Conservation (phyloP, 208 protist genomes). For the Trypanosoma vivax region DNA sequence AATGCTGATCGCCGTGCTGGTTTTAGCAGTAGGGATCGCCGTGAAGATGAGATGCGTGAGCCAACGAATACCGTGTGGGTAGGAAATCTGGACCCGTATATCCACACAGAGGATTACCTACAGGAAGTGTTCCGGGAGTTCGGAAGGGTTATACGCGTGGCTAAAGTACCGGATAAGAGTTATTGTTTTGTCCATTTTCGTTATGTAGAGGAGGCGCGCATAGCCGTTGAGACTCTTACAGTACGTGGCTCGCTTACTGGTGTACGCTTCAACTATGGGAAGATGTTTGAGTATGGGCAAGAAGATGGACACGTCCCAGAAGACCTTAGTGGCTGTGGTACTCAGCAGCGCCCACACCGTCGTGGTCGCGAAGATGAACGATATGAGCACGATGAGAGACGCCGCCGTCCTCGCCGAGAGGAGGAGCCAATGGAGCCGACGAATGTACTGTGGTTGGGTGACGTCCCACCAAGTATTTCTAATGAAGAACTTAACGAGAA, state of each 20-base stretch:
- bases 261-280: slow-evolving; percentile 78
- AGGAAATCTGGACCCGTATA: slow-evolving; percentile 55
- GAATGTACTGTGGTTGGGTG: slow-evolving; percentile 79
- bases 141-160: slow-evolving; percentile 75
- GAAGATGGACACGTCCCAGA: slow-evolving; percentile 59
- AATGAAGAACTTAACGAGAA: slow-evolving; percentile 65
- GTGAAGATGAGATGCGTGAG: slow-evolving; percentile 37
- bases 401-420: slow-evolving; percentile 46
- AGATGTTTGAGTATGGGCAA: slow-evolving; percentile 75
- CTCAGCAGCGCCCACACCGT: slow-evolving; percentile 9
- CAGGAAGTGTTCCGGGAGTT: slow-evolving; percentile 59
- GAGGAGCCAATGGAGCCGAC: slow-evolving; percentile 49
- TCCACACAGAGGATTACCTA: slow-evolving; percentile 47
- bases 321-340: slow-evolving; percentile 21
- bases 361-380: slow-evolving; percentile 19
- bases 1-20: background rate
- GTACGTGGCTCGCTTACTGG: slow-evolving; percentile 41
- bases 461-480: slow-evolving; percentile 57
- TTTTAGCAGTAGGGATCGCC: slow-evolving; percentile 6
- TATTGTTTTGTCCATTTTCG: slow-evolving; percentile 87
- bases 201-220: slow-evolving; percentile 62
- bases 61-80: slow-evolving; percentile 88
- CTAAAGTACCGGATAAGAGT: slow-evolving; percentile 53
- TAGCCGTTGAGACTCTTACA: slow-evolving; percentile 60
- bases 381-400: slow-evolving; percentile 15